Base-by-base conservation (phyloP, 2,329 filamentous ascomycete species). In the Myotisia sp. region DNA sequence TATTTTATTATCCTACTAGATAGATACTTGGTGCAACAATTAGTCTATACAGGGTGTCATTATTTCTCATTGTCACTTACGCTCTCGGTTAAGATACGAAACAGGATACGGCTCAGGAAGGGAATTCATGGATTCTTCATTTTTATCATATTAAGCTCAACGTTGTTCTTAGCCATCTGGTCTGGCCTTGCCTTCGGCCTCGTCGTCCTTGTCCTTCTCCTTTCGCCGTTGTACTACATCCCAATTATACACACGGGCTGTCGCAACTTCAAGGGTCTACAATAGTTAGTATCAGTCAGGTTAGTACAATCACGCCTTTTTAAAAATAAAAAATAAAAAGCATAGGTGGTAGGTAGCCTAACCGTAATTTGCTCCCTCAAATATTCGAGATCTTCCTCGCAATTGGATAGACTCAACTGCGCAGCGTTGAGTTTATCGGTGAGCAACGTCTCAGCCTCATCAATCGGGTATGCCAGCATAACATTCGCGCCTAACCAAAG, bases 401-500 rank as follows among this genome's bases (percentile, higher is more conserved):
- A 94, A 48, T 92, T 87, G n/a, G 64, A 62, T 46, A 92, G 59
- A 50, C 77, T 92, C 51, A 71, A 68, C 58, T 86, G 79, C 1
- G 90, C 90, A 6, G 82, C 79, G 18, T 68, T 63, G 13, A 93
- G 63, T 58, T 93, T 94, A 9, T 76, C 74, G 28, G 70, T 63
- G 37, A 98, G 67, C 45, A 98, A 69, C 27, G 68, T 65, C 59
- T 87, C 76, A 0, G 90, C 90, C 60, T 95, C 90, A 10, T 76
- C 71, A 42, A 95, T 76, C 3, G 86, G 83, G 55, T 98, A 98
- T 33, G 90, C 76, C 39, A 98, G 67, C 90, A 98, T 98, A 30
- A 95, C 86, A 49, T 98, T 98, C 37, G 90, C 87, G 21, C 90
- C 90, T n/a, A 98, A 70, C 90, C 90, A 98, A 35, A 98, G 68